Base-by-base conservation (phyloP, 805 yeast species). In the Starmera dryadoides region DNA sequence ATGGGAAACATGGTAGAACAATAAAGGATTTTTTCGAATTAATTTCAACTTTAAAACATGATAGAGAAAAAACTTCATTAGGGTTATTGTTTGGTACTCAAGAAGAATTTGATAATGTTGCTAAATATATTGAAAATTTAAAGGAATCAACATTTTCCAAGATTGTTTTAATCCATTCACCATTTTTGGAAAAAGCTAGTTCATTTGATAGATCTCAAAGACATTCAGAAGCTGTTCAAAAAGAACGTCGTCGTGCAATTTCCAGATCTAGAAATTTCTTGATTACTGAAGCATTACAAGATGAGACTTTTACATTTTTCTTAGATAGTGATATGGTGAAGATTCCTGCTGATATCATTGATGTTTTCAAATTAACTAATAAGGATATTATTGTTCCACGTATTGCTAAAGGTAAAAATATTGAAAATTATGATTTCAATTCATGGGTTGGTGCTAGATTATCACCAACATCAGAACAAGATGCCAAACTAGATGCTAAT, bases 1-100 rank as follows among this genome's bases (percentile, higher is more conserved):
- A 66, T 38, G 75, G 76, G 1, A 42, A 42, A 4, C 57, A 45
- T 4, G 23, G 23, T 6, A 54, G 67, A 25, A 36, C 46, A 1
- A 59, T 70, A 36, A 35, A 38, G 1, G 66, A 65, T 39, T 63
- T 65, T 33, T 48, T 68, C 35, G 38, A 52, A 2, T 55, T 63
- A 1, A 41, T 69, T 18, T 36, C 40, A 7, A 25, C 55, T 2
- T 47, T 68, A 17, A 55, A 59, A 2, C 55, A 55, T 19, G 44
- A 44, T 4, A 42, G 41, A 10, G 21, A 51, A 35, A 53, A 36
- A 42, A 36, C 46, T 22, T 53, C 58, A 26, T 33, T 54, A 25
- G 54, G 47, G 3, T 45, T 50, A 6, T 34, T 56, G 3, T 35
- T 49, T 29, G 50, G 49, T 7, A 21, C 42, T 30, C 14, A 30